Base-by-base conservation (phyloP, 2,329 filamentous ascomycete genomes). In the Penicillium concentricum region DNA sequence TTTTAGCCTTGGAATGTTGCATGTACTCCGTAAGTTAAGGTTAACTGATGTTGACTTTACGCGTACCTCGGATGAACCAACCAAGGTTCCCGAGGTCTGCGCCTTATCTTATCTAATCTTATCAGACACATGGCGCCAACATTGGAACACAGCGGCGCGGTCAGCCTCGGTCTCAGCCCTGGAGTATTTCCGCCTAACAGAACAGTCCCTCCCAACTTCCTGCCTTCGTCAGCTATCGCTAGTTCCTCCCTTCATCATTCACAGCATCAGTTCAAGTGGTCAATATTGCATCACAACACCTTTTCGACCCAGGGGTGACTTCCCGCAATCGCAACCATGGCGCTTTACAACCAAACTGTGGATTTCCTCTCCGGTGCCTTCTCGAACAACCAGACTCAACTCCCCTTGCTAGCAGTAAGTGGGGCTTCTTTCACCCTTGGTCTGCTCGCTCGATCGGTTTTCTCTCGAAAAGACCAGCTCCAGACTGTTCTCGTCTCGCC, bases 371-470 rank as follows among this genome's bases (percentile, higher is more conserved):
- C 72, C 45, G 66, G 67, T 49, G 71, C 70, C 49, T 62, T 72
- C 44, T 57, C 67, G 44, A 69, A 69, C 57, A 60, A 64, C 13
- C 67, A 63, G 52, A 64, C 58, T 22, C 69, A 72, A n/a, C 58
- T 73, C 44, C 67, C 71, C 28, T 51, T 75, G 34, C 56, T 74
- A 32, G 71, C 70, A n/a, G 66, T 69, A 32, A 69, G 73, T 22
- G 72, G 73, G 20, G 68, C 64, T 35, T 75, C 73, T 0, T 63
- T 76, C 45, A 71, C 71, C 37, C 57, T 74, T 38, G 72, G 71
- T 24, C 46, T 75, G 20, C 54, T 72, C 0, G 58, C 72, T 54
- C 69, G 66, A 35, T 69, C 70, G 3, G 32, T 72, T 32, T 62
- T 73, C 18, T 56, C 59, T 2, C 58, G 37, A 15, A 43, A 60